Evolutionary conservation across 2,329 filamentous ascomycete species (phyloP), one percentile per base, ranked within the genome.

Genomic region (Fusarium domesticum): DNA sequence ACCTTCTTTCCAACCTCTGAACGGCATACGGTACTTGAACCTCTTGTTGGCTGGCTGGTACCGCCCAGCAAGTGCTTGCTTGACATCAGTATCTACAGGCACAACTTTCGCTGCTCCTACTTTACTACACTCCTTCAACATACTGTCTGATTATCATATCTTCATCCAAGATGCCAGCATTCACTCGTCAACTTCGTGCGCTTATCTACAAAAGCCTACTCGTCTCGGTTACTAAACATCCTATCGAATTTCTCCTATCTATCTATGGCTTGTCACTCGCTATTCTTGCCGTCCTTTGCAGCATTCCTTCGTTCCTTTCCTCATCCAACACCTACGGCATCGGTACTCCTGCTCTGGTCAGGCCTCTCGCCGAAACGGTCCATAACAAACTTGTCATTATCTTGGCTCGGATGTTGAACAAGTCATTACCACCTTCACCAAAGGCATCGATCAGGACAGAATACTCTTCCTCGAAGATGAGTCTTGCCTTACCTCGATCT

Each of bases 261-360:
- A 49, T 51, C 18, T 60, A 58, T 18, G 51, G 53, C 19, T 41
- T 60, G 2, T 64, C 64, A 2, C 54, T 66, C 19, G 43, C 56
- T n/a, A 49, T 65, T 33, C 59, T 65, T 30, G 53, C 54, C 36
- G 35, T 65, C 11, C 54, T 62, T n/a, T 50, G 57, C 3, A 57
- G 54, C 23, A 61, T 64, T 31, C 56, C 56, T 1, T 54, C 55
- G n/a, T 62, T 63, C 25, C 33, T 51, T 14, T 35, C 47, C 6
- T 36, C 43, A 1, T 32, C 42, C 3, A 45, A 48, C 28, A 36
- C 25, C 1, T 54, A 45, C 39, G 56, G 57, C 16, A 20, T 57
- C 12, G 53, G 46, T 14, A 7, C 37, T 20, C 50, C 60, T 2
- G 41, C 42, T 0, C 55, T 53, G 2, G 54, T 65, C 31, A 45